Percentiles rank a stretch among this genome's conserved stretches.
These are phyloP conservation scores for Lactarius deliciosus DNA, from an alignment of 768 basidiomycete species.

Conservation along the genomic window DNA sequence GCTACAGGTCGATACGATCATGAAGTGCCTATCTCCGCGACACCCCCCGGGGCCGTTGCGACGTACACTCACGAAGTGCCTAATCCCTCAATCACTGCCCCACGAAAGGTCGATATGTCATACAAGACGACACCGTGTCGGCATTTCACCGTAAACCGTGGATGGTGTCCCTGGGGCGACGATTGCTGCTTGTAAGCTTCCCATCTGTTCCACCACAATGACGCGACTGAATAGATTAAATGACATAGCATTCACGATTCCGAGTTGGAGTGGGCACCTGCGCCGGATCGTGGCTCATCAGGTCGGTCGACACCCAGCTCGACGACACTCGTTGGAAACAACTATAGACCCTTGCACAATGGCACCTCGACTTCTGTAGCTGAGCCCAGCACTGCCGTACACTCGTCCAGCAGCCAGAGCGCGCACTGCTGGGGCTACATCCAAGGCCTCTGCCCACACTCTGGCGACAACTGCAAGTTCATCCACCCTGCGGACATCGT, in stretches of 20 bases:
- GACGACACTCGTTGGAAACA: background rate
- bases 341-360: background rate
- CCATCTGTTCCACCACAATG: too few relatives aligned
- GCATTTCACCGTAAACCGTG: constrained; percentile 17
- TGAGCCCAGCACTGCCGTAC: background rate
- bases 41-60: background rate
- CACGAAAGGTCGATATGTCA: constrained; percentile 13
- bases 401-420: constrained; percentile 9
- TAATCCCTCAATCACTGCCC: background rate
- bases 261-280: constrained; percentile 10
- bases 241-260: constrained; percentile 20
- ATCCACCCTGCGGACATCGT: constrained; percentile 4
- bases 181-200: constrained; percentile 17
- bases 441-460: constrained; percentile 18
- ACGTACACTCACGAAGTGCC: background rate
- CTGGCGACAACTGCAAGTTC: constrained; percentile 2
- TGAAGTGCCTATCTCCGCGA: background rate
- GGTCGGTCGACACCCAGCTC: constrained; percentile 21
- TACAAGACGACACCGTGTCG: constrained; percentile 22
- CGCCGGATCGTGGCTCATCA: constrained; percentile 9
- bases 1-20: background rate
- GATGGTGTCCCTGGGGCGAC: constrained; percentile 25
- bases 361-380: background rate
- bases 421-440: constrained; percentile 24
- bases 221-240: background rate